Evolutionary conservation across 208 protist genomes (phyloP).

Genomic region (Acanthamoeba culbertsoni): DNA sequence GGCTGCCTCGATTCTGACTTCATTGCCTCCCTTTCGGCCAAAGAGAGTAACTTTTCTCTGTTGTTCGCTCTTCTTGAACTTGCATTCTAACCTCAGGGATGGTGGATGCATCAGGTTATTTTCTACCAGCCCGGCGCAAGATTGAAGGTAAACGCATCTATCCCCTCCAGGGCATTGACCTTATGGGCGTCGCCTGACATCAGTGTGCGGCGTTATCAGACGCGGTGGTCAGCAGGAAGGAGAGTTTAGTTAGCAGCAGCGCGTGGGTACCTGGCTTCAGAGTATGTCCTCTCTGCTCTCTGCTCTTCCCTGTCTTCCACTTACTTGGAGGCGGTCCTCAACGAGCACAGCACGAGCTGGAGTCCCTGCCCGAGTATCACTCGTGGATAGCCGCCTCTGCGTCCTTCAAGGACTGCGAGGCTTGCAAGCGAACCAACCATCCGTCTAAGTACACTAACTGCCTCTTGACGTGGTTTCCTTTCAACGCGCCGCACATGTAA

Average conservation of each 20-base stretch:
- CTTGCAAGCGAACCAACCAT: neutral
- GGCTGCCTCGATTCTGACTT: slow-evolving; percentile 10
- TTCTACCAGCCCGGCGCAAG: neutral
- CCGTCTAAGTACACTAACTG: neutral
- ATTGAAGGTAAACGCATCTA: neutral
- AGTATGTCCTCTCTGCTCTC: neutral
- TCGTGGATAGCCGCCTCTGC: neutral
- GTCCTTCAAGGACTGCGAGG: neutral
- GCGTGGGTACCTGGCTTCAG: neutral
- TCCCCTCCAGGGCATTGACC: too few relatives aligned
- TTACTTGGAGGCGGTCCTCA: neutral
- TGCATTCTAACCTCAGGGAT: too few relatives aligned
- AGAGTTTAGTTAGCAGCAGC: neutral
- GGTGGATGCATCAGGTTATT: neutral
- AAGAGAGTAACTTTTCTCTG: neutral
- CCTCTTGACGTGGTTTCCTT: neutral
- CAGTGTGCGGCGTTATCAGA: neutral
- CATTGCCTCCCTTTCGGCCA: neutral
- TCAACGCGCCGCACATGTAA: neutral
- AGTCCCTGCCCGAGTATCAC: neutral
- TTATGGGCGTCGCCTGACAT: neutral
- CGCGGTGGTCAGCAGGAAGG: neutral
- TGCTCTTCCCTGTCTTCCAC: neutral
- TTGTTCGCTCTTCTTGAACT: neutral
- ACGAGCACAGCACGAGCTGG: neutral